Conservation (phyloP, 306 rosid genomes). For the Cucumis hystrix region DNA sequence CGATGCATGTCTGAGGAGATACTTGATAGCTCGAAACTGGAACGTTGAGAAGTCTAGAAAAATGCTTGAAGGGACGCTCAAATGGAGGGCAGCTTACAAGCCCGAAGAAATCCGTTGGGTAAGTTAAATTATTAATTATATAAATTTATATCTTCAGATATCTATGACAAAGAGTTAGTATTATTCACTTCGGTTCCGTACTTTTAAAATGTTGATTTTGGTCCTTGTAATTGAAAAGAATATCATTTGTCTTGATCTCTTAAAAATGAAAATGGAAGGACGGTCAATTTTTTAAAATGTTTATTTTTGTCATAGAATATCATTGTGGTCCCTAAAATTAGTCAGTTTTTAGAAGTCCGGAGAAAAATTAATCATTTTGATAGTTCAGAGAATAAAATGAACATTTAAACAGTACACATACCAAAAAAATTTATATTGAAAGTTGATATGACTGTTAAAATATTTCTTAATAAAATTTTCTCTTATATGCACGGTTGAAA, state of each 20-base stretch:
- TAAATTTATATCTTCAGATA: background rate
- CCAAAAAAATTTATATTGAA: no score
- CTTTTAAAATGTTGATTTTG: no score
- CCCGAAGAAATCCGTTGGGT: constrained; percentile 51
- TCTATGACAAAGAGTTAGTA: background rate
- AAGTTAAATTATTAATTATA: background rate
- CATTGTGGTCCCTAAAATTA: no score
- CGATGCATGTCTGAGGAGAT: constrained; percentile 32
- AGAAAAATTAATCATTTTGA: no score
- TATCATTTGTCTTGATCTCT: no score
- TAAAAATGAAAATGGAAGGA: no score
- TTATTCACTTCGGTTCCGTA: background rate
- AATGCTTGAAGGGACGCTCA: constrained; percentile 59
- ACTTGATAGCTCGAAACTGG: constrained; percentile 34
- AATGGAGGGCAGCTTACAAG: constrained; percentile 58
- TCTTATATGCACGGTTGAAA: background rate
- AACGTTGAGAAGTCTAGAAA: constrained; percentile 47
- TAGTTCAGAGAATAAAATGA: no score
- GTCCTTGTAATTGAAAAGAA: no score
- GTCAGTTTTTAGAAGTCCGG: no score
- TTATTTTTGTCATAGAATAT: no score
- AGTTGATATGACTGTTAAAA: background rate
- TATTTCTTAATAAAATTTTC: background rate
- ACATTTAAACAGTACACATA: no score
- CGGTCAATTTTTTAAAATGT: no score